Evolutionary conservation across 257 asterid genomes (phyloP), one percentile per base, ranked within the genome.

Genomic region (Sherardia arvensis): DNA sequence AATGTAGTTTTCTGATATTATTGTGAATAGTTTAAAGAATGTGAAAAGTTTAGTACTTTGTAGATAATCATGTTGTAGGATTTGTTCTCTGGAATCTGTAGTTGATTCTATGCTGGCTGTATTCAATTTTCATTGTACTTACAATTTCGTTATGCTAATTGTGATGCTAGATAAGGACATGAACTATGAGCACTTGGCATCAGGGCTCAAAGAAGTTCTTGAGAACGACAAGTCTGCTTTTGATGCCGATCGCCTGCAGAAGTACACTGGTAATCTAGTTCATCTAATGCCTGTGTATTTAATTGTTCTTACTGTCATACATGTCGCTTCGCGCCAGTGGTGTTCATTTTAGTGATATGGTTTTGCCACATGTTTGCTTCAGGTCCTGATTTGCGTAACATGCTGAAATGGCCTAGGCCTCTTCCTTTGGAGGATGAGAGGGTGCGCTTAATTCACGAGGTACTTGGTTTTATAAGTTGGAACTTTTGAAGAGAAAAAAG

Each of bases 401-500:
- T 93, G 90, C 78, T 93, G 64, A 86, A 82, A 23, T 90, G 99
- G 99, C 84, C 91, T 4, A 80, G 93, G 79, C 94, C 96, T 48
- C 80, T 93, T 62, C 97, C 99, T 66, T 71, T 93, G 90, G 99
- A 93, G 74, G 96, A 90, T 69, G 97, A 93, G 76, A 82, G 97
- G 22, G 85, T 87, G 72, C 99, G 96, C 70, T 78, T 93, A 73
- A 17, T 93, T 72, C 97, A 85, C 53, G 99, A 93, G 99, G 99
- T 93, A 69, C 66, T 15, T 38, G 56, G 56, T 71, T 33, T 26
- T 34, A 17, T 26, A 53, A 51, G 9, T 34, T 56, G 22, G 26
- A 32, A 30, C 38, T 8, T 12, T 14, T 40, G 48, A 40, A 40
- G 17, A 26, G 34, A 33, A 47, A 20, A 11, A 23, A 25, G 49